phyloP scores from a whole-genome alignment of 768 basidiomycete genomes.

The Clathrus columnatus region DNA sequence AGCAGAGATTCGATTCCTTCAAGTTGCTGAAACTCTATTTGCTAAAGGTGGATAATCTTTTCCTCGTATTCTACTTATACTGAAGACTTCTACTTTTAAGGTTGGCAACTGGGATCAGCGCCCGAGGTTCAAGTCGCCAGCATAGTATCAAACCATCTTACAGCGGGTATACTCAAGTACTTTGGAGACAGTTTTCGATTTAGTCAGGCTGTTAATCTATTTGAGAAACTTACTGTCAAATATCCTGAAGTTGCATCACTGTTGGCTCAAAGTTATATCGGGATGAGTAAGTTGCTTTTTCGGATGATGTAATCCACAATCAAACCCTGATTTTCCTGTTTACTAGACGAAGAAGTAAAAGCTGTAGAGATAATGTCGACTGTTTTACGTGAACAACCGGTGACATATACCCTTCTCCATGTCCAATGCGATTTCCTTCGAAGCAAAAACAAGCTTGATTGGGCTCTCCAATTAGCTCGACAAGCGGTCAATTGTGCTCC shows the following conservation, averaged over 20 bases:
- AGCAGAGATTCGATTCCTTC: constrained; percentile 82
- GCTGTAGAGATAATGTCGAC: constrained; percentile 88
- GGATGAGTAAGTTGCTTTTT: constrained; percentile 73
- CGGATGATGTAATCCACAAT: too few species aligned
- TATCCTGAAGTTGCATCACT: constrained; percentile 88
- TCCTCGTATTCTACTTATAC: background rate
- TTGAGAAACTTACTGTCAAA: constrained; percentile 77
- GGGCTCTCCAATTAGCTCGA: constrained; percentile 85
- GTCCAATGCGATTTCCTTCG: constrained; percentile 91
- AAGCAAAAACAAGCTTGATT: constrained; percentile 73
- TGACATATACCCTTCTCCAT: constrained; percentile 90
- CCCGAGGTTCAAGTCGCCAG: constrained; percentile 99
- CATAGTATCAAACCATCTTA: constrained; percentile 91
- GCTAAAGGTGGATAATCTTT: constrained; percentile 53
- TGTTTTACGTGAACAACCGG: constrained; percentile 78
- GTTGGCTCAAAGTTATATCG: constrained; percentile 84
- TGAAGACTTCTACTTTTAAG: constrained; percentile 29
- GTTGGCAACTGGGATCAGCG: constrained; percentile 98
- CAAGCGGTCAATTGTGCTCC: constrained; percentile 98
- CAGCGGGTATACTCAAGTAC: constrained; percentile 91
- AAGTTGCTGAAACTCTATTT: constrained; percentile 84
- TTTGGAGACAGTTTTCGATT: constrained; percentile 88
- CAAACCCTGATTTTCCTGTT: background rate
- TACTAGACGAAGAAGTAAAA: constrained; percentile 94
- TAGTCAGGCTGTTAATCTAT: constrained; percentile 84